Evolutionary conservation across 345 rosid species (phyloP).

Genomic region (Camelina sativa): DNA sequence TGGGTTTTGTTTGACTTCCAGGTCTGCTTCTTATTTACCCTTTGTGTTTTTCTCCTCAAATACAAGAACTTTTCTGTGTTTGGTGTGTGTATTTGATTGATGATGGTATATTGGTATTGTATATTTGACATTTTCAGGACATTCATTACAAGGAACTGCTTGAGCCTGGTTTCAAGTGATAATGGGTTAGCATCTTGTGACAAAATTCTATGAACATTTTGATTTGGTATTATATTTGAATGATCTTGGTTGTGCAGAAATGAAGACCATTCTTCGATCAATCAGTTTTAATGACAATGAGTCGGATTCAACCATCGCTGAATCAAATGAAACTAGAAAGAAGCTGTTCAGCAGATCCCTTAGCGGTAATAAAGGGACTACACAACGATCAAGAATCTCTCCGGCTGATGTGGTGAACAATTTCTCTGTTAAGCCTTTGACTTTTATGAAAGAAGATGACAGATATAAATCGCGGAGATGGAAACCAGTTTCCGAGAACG

Average conservation of each 20-base stretch:
- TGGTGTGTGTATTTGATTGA: neutral
- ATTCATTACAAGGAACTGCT: conserved; percentile 13
- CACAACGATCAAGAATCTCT: conserved; percentile 45
- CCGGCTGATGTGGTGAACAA: conserved; percentile 43
- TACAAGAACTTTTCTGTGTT: neutral
- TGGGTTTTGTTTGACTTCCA: conserved; percentile 30
- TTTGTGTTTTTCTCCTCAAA: neutral
- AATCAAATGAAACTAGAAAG: conserved; percentile 45
- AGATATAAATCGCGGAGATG: conserved; percentile 31
- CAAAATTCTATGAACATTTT: neutral
- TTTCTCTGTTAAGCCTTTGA: conserved; percentile 36
- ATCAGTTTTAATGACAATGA: conserved; percentile 51
- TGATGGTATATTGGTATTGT: conserved; percentile 22
- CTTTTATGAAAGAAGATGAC: conserved; percentile 40
- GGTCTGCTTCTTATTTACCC: conserved; percentile 7
- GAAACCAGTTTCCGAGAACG: conserved; percentile 28
- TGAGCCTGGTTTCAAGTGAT: conserved; percentile 17
- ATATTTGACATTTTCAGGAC: conserved; percentile 32
- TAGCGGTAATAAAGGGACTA: conserved; percentile 47
- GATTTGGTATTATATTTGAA: neutral
- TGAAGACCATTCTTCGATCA: conserved; percentile 45
- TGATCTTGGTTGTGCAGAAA: conserved; percentile 32
- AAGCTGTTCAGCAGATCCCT: conserved; percentile 39
- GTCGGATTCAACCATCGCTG: conserved; percentile 42
- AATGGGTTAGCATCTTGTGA: conserved; percentile 33